Evolutionary conservation across 2,329 filamentous ascomycete species (phyloP), one percentile per base, ranked within the genome.

Genomic region (Bipolaris zeicola): DNA sequence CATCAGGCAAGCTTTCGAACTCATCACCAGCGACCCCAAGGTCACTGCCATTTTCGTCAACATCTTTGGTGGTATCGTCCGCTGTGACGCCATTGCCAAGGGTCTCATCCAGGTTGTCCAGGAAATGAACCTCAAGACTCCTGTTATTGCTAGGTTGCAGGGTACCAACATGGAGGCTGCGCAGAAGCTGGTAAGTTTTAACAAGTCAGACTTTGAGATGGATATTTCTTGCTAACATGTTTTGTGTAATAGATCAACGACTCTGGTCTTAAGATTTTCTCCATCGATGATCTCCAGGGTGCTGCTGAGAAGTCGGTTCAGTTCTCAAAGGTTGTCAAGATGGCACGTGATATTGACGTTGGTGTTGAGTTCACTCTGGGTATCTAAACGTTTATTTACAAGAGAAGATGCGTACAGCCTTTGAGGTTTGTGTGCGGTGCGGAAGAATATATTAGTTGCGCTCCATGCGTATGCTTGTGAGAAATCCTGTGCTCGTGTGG

Each of bases 11-110:
- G 95, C 95, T 67, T 99, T 99, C 76, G 93, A 96, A 79, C 90
- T 99, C 73, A 99, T 99, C 83, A 99, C 95, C 71, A 95, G 89
- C 80, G 95, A 99, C 80, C 88, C 92, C 76, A 98, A 98, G 86
- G 95, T 99, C 66, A 94, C 93, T 49, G 95, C 95, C 73, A 95
- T 99, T 82, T 99, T 99, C 71, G 95, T 99, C 83, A 99, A 99
- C 87, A 99, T 99, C 80, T 99, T 99, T 77, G 95, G 95, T 77
- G 95, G 95, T 82, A 99, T 99, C 71, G 95, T 99, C 69, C 88
- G 95, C 73, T 99, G 95, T 78, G 95, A 99, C 78, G 92, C 91
- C 74, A 99, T 99, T 77, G 95, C 95, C 67, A 90, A 93, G 80
- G 95, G 95, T 75, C 85, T 99, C 70, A 96, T 99, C 83, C 89